Evolutionary conservation across 108 stramenopile species (phyloP).

Genomic region (Cyclotella cryptica): DNA sequence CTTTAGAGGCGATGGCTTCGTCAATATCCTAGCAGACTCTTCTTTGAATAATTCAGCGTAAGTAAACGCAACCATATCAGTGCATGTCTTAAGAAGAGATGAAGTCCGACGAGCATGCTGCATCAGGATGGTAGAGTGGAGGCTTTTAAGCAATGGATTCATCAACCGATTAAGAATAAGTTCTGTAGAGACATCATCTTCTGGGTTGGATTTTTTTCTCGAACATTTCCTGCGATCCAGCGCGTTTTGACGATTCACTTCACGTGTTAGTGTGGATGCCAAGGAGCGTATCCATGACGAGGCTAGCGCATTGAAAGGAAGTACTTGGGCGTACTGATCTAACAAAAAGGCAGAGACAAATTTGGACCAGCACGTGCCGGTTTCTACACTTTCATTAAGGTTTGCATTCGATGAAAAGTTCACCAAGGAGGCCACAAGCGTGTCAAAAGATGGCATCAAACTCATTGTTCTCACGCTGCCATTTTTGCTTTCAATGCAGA

Average conservation of each 20-base stretch:
- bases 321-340: conserved; percentile 26
- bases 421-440: conserved; percentile 33
- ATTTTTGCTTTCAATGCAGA: conserved; percentile 16
- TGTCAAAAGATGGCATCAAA: conserved; percentile 41
- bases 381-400: conserved; percentile 8
- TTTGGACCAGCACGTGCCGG: conserved; percentile 23
- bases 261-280: conserved; percentile 24
- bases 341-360: conserved; percentile 37
- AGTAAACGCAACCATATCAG: conserved; percentile 27
- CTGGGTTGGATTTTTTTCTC: background rate
- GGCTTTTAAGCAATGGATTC: conserved; percentile 39
- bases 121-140: conserved; percentile 34
- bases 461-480: background rate
- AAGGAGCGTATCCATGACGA: conserved; percentile 37
- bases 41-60: conserved; percentile 41
- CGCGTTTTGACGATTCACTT: conserved; percentile 15
- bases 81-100: background rate
- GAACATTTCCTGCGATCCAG: background rate
- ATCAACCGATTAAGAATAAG: conserved; percentile 27
- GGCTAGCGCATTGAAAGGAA: conserved; percentile 1
- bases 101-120: conserved; percentile 1
- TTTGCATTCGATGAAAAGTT: conserved; percentile 5
- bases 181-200: conserved; percentile 24
- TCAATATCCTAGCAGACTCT: conserved; percentile 34
- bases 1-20: conserved; percentile 36